Conservation (phyloP, 208 protist species). For the Crithidia fasciculata region DNA sequence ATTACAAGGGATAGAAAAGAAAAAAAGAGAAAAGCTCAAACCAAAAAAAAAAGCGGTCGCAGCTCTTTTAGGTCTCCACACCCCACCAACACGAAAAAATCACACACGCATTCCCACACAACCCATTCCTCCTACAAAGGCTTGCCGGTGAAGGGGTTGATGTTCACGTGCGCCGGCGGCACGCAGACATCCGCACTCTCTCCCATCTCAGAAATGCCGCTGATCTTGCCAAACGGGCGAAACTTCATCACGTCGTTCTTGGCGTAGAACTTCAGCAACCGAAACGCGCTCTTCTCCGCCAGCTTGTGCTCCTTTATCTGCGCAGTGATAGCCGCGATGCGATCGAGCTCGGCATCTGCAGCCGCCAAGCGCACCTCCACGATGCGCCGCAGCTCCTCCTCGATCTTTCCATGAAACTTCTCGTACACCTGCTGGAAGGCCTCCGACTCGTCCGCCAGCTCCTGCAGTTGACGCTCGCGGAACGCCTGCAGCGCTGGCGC, state of each 20-base stretch:
- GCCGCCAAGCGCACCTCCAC: constrained; percentile 54
- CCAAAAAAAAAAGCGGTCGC: not conserved
- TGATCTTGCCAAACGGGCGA: constrained; percentile 86
- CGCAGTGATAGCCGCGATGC: constrained; percentile 55
- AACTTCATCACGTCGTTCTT: constrained; percentile 83
- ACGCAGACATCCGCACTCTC: constrained; percentile 81
- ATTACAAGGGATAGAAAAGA: not conserved
- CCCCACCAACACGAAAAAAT: not conserved
- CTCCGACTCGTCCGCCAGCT: constrained; percentile 64
- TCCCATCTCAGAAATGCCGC: constrained; percentile 87
- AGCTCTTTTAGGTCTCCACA: not conserved
- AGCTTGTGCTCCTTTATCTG: constrained; percentile 63
- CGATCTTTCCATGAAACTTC: constrained; percentile 49
- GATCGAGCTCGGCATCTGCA: constrained; percentile 55
- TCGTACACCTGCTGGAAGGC: constrained; percentile 58
- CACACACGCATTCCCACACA: not conserved
- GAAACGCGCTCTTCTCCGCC: constrained; percentile 79
- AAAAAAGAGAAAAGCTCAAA: not conserved
- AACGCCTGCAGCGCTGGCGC: constrained; percentile 72
- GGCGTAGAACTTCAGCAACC: constrained; percentile 88
- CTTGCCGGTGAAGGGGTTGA: constrained; percentile 78
- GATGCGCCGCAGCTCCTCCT: constrained; percentile 71
- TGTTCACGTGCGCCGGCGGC: constrained; percentile 77
- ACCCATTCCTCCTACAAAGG: constrained; percentile 6
- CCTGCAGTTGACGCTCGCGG: constrained; percentile 59